Conservation (phyloP, 257 asterid species). For the Solanum ahanhuiri region DNA sequence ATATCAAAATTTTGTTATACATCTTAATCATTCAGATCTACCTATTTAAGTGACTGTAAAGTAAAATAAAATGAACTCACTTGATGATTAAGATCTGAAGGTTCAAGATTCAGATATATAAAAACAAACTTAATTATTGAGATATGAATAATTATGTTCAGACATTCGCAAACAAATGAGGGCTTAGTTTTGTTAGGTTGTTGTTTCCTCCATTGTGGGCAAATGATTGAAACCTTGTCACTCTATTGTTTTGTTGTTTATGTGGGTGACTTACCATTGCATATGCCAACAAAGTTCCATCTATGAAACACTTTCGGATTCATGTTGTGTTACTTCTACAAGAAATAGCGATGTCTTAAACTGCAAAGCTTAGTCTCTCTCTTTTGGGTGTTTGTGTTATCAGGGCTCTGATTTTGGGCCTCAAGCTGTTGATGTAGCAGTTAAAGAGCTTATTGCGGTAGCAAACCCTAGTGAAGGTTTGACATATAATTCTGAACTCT, state of each 20-base stretch:
- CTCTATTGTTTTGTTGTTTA: not conserved
- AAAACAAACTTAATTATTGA: not conserved
- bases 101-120: not conserved
- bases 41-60: not conserved
- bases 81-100: not conserved
- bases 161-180: not conserved
- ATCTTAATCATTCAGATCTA: not conserved
- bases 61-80: not conserved
- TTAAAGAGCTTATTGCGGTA: conserved; percentile 54
- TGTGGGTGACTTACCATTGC: not conserved
- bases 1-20: not conserved
- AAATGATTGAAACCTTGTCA: not conserved
- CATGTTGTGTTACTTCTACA: not conserved
- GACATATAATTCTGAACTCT: not conserved
- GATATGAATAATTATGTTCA: not conserved
- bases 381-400: not conserved
- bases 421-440: conserved; percentile 57
- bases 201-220: not conserved
- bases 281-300: not conserved
- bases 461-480: conserved; percentile 68
- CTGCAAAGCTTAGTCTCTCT: not conserved
- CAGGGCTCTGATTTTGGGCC: conserved; percentile 57
- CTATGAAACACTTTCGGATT: not conserved
- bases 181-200: not conserved
- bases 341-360: not conserved